Base-by-base conservation (phyloP, 768 basidiomycete genomes). In the Aureoboletus auriporus region DNA sequence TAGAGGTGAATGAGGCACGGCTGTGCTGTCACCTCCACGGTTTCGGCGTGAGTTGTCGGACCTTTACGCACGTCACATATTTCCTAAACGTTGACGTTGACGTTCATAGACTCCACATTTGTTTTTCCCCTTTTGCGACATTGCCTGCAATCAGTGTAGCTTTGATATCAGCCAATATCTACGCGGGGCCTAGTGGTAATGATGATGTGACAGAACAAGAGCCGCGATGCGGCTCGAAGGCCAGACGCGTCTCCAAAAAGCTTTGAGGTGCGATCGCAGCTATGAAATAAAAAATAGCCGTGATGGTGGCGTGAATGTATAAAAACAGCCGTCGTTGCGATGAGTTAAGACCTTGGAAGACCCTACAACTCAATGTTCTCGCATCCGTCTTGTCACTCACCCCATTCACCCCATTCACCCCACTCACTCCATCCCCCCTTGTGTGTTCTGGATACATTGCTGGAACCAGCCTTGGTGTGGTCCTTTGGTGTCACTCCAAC, bases 401-500 rank as follows among this genome's bases (percentile, higher is more conserved):
- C 29, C 17, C 31, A 26, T 12, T 20, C 20, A 16, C 20, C 20
- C 37, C 17, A 41, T n/a, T 12, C 30, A 4, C 5, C 20, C 20
- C 26, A 13, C 17, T 33, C 5, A 20, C 30, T n/a, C 8, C 11
- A 5, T 14, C 17, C 7, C 16, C 16, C 40, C 26, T 11, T 9
- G n/a, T 46, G 14, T 30, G 8, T 17, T 4, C n/a, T 63, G 51
- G 52, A 39, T 44, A 10, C 20, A 8, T 26, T 40, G 49, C 59
- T 53, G 47, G 46, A n/a, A 39, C 47, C 47, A 53, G 37, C 40
- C 41, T 40, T 43, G 43, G 38, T 51, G 43, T 60, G 56, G 62
- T 23, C 44, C 41, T 46, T 54, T 67, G 57, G 63, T 54, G 64
- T 66, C 69, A 65, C 68, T 59, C 64, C 54, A 46, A 1, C 2